Base-by-base conservation (phyloP, 1,139 yeast species). In the Saccharomycopsis crataegensis region DNA sequence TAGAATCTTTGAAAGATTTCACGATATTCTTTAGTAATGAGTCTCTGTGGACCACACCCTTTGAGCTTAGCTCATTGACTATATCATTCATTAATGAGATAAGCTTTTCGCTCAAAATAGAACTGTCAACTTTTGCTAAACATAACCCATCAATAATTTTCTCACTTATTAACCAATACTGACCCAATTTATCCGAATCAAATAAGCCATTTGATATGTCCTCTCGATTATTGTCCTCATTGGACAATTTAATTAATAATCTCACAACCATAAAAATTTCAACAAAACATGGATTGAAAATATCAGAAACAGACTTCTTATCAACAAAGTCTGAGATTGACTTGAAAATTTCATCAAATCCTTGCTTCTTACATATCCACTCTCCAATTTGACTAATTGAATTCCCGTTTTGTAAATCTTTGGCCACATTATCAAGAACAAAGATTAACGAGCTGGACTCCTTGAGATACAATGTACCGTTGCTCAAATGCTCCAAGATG, bases 291-390 rank as follows among this genome's bases (percentile, higher is more conserved):
- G 38, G n/a, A 12, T 48, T 54, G 28, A 43, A 33, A 31, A 46
- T 8, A 14, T 43, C 28, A 8, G 33, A 31, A 22, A 22, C 28
- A 6, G 28, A 11, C 42, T 48, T 46, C 8, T 37, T 50, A 33
- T 51, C 37, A 8, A 54, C 42, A 38, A 45, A 45, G 28, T 37
- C 44, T 37, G 48, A 32, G n/a, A 54, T 37, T 2, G 54, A 44
- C 36, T 51, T 48, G 36, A 51, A 50, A 17, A 54, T 51, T 43
- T 48, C 51, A 33, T 54, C 51, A 41, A 40, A 44, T n/a, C 57
- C 57, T 32, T 43, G 32, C 5, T 40, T 43, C 7, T 33, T 46
- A 14, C 38, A 33, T 9, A 53, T 33, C 54, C 54, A 51, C 1
- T 42, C 44, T n/a, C 28, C 22, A 14, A 47, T 37, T 16, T 40